phyloP scores from a whole-genome alignment of 805 yeast genomes.

The Spathaspora sp. region DNA sequence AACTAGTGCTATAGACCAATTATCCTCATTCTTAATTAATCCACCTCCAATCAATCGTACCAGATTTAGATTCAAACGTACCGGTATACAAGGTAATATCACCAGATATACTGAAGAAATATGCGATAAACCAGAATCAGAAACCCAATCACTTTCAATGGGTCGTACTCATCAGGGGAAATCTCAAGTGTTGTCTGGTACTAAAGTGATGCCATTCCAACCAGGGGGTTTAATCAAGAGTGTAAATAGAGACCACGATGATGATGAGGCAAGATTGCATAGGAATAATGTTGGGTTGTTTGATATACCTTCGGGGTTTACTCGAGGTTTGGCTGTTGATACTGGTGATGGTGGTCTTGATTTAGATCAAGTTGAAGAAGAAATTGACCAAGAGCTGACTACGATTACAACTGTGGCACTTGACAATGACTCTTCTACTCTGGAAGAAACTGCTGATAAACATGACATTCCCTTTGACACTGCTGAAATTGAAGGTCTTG shows the following conservation, averaged over 20 bases:
- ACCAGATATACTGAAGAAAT: conserved; percentile 56
- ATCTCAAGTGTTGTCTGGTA: conserved; percentile 63
- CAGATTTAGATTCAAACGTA: conserved; percentile 61
- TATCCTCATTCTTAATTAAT: conserved; percentile 34
- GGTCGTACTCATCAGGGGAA: conserved; percentile 64
- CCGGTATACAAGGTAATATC: conserved; percentile 74
- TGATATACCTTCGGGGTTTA: conserved; percentile 78
- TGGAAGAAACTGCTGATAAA: neutral
- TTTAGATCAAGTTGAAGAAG: conserved; percentile 12
- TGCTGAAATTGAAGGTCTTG: conserved; percentile 46
- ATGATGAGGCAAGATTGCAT: conserved; percentile 45
- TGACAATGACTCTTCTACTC: neutral
- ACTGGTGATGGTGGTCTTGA: conserved; percentile 11
- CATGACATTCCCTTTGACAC: conserved; percentile 25
- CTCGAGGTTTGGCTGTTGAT: conserved; percentile 56
- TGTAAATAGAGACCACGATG: conserved; percentile 17
- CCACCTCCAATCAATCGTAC: conserved; percentile 68
- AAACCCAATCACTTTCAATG: conserved; percentile 70
- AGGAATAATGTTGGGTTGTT: conserved; percentile 69
- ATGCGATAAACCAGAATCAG: conserved; percentile 52
- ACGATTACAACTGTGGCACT: neutral
- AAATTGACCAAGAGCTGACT: conserved; percentile 4
- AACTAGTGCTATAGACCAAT: conserved; percentile 15
- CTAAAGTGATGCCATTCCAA: conserved; percentile 79
- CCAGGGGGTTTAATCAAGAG: conserved; percentile 72